Conservation (phyloP, 257 asterid species). For the Nicotiana sylvestris region DNA sequence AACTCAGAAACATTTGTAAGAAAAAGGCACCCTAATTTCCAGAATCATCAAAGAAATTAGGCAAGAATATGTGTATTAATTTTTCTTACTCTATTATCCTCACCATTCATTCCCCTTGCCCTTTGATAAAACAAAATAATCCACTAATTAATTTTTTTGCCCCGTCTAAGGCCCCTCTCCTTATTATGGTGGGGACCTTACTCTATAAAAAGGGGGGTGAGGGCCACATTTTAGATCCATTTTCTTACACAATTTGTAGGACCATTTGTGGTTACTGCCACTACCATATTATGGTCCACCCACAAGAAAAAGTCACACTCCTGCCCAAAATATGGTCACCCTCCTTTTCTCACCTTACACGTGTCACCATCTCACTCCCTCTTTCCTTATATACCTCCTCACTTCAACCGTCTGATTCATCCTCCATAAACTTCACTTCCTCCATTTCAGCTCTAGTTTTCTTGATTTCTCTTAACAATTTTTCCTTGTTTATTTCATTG, state of each 20-base stretch:
- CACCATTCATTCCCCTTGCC: too few relatives aligned
- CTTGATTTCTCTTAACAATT: too few relatives aligned
- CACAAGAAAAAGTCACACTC: neutral
- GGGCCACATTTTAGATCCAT: constrained; percentile 8
- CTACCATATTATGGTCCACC: neutral
- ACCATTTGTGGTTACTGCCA: neutral
- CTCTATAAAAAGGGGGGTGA: neutral
- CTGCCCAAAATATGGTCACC: neutral
- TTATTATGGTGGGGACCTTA: constrained; percentile 3
- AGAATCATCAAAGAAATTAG: too few relatives aligned
- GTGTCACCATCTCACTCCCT: constrained; percentile 5
- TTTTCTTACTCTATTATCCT: too few relatives aligned
- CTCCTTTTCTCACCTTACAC: neutral
- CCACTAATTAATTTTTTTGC: neutral
- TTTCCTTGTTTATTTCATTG: neutral
- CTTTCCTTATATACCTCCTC: constrained; percentile 3
- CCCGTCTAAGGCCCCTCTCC: neutral
- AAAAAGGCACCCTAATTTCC: too few relatives aligned
- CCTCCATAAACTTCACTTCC: neutral
- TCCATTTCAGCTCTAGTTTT: neutral
- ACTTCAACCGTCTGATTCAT: constrained; percentile 6
- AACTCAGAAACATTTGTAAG: too few relatives aligned
- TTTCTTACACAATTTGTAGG: constrained; percentile 4
- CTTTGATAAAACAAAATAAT: neutral
- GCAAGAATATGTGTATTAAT: too few relatives aligned